These are phyloP conservation scores for Russula vinacea DNA, from an alignment of 768 basidiomycete genomes.

Conservation along the genomic window DNA sequence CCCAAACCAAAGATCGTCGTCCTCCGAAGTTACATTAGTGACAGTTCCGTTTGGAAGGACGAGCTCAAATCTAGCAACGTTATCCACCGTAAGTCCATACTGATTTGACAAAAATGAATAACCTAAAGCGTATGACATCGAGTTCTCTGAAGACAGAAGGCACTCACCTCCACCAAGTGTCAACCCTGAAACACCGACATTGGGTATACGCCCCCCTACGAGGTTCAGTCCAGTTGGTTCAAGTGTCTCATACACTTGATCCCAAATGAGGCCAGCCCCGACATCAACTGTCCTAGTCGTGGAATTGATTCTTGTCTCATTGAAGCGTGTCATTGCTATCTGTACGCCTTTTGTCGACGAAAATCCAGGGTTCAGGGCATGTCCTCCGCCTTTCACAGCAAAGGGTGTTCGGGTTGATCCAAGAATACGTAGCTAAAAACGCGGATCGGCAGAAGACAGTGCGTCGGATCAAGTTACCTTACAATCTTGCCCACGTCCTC, in stretches of 20 bases:
- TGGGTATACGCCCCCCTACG: conserved; percentile 28
- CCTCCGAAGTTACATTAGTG: too few relatives aligned
- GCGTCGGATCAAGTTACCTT: neutral
- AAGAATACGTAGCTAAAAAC: conserved; percentile 12
- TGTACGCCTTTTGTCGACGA: conserved; percentile 33
- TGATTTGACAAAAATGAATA: too few relatives aligned
- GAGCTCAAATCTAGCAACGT: too few relatives aligned
- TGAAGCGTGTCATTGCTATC: conserved; percentile 32
- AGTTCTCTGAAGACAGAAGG: neutral
- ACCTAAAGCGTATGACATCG: too few relatives aligned
- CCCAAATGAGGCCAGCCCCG: conserved; percentile 32
- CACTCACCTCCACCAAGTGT: conserved; percentile 32
- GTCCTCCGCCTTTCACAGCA: conserved; percentile 33
- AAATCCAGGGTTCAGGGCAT: conserved; percentile 31
- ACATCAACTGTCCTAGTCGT: conserved; percentile 15
- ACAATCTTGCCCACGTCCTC: neutral
- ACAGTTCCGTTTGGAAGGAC: too few relatives aligned
- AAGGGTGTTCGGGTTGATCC: conserved; percentile 7
- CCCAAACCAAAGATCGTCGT: too few relatives aligned
- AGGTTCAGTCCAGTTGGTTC: conserved; percentile 26
- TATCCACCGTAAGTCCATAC: too few relatives aligned
- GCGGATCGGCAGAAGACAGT: too few relatives aligned
- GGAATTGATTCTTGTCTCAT: conserved; percentile 3
- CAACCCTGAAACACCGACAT: conserved; percentile 31
- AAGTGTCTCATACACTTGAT: conserved; percentile 28